Base-by-base conservation (phyloP, 768 basidiomycete genomes). In the Daedalea quercina region DNA sequence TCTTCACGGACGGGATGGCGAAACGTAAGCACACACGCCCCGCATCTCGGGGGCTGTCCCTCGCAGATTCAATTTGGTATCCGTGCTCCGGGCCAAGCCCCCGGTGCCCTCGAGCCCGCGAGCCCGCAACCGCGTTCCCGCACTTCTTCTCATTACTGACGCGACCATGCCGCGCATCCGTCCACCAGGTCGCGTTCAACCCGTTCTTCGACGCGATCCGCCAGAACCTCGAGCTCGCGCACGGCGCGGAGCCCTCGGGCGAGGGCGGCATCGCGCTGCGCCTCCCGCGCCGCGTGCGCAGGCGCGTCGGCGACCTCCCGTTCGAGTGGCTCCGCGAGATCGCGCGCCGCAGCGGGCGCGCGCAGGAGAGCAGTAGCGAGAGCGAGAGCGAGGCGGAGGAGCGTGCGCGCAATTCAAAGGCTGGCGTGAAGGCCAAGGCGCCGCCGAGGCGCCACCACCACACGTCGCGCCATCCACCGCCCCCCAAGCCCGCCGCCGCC, bases 181-280 rank as follows among this genome's bases (percentile, higher is more conserved):
- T n/a, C n/a, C n/a, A n/a, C n/a, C n/a, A 65, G 62, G 61, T 70
- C 33, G 64, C 85, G 3, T 82, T 76, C 59, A 97, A 95, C 65
- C 95, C 95, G 9, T 98, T 98, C 72, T 97, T 91, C 60, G 94
- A 98, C 68, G 86, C 88, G 61, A 89, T 98, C 60, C 84, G 89
- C 35, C 90, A 93, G 69, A 90, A 92, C 60, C 65, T 83, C 2
- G 93, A 96, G 70, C 80, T 96, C 22, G 79, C 84, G 2, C 74
- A 73, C 23, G 75, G 73, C 2, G 65, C 76, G 6, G 45, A 51
- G 6, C 13, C 40, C 19, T 51, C 56, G 8, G 53, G 47, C 3
- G 44, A 53, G 12, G 51, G 51, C 2, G 20, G 89, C 31, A 94
- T 95, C 34, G 83, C 90, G 13, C 80, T 96, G 49, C 69, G 69